Evolutionary conservation across 257 asterid species (phyloP).

Genomic region (Leonotis leonurus): DNA sequence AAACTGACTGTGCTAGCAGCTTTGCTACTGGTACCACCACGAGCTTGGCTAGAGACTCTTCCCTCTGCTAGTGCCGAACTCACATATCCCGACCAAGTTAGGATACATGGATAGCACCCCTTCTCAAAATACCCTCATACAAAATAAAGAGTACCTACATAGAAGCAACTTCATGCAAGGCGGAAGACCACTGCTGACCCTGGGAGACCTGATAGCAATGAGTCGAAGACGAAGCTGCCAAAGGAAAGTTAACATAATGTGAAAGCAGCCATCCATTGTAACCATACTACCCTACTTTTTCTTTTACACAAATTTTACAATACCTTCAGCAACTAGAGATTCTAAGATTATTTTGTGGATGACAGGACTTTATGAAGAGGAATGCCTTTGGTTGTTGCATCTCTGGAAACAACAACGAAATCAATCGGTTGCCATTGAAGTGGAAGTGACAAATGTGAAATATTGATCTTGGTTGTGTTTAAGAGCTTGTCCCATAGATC

Average conservation of each 20-base stretch:
- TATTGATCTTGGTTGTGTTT: constrained; percentile 54
- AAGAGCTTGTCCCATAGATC: constrained; percentile 83
- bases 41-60: constrained; percentile 59
- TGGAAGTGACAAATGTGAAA: constrained; percentile 56
- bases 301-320: background rate
- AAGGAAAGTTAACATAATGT: constrained; percentile 40
- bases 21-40: constrained; percentile 51
- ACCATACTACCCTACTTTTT: background rate
- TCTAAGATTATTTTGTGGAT: constrained; percentile 5
- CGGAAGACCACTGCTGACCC: constrained; percentile 56
- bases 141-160: constrained; percentile 17
- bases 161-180: constrained; percentile 31
- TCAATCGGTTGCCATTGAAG: constrained; percentile 37
- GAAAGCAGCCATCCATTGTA: constrained; percentile 51
- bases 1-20: constrained; percentile 38
- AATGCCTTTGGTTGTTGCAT: constrained; percentile 43
- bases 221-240: constrained; percentile 80
- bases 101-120: constrained; percentile 20
- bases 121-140: constrained; percentile 18
- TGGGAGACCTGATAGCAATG: constrained; percentile 88
- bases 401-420: constrained; percentile 37
- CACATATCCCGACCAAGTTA: constrained; percentile 22
- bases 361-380: constrained; percentile 51
- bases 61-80: constrained; percentile 47
- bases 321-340: background rate